These are phyloP conservation scores for Colletotrichum nymphaeae DNA, from an alignment of 2,329 filamentous ascomycete genomes.

Conservation along the genomic window DNA sequence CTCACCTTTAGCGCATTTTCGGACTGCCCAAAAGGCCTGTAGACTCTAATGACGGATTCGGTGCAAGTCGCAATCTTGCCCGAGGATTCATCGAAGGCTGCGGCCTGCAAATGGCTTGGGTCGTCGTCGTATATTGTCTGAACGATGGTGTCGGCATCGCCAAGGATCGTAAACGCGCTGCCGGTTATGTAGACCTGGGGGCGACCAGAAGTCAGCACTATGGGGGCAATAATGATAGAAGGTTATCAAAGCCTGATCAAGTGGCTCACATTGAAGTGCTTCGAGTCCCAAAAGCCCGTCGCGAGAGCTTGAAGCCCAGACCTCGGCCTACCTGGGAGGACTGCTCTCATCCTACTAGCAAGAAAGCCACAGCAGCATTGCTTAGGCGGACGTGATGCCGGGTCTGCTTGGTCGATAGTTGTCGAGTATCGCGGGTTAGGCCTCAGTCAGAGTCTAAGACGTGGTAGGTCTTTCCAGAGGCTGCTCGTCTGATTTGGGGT, in stretches of 20 bases:
- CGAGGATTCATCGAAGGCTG: constrained; percentile 82
- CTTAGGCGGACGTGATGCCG: neutral
- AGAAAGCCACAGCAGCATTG: constrained; percentile 23
- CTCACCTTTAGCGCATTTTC: constrained; percentile 80
- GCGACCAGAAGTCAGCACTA: constrained; percentile 12
- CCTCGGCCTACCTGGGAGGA: constrained; percentile 83
- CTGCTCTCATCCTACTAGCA: constrained; percentile 75
- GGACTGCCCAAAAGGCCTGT: constrained; percentile 77
- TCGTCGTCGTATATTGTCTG: constrained; percentile 94
- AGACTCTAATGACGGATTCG: constrained; percentile 75
- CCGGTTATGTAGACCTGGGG: constrained; percentile 87
- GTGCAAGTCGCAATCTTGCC: constrained; percentile 88
- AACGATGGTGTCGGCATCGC: constrained; percentile 77
- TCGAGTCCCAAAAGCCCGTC: constrained; percentile 78
- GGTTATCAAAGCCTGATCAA: constrained; percentile 2
- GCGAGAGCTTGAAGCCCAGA: constrained; percentile 82
- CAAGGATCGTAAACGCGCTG: constrained; percentile 86
- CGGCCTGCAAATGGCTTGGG: constrained; percentile 73
- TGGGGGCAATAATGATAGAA: constrained; percentile 17
- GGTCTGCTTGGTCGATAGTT: neutral
- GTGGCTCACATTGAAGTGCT: constrained; percentile 75
- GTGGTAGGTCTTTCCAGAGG: neutral
- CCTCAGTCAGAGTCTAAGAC: neutral
- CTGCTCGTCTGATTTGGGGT: neutral
- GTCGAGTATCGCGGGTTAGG: neutral